These are phyloP conservation scores for Aspergillus ustus DNA, from an alignment of 2,329 filamentous ascomycete genomes.

Conservation along the genomic window DNA sequence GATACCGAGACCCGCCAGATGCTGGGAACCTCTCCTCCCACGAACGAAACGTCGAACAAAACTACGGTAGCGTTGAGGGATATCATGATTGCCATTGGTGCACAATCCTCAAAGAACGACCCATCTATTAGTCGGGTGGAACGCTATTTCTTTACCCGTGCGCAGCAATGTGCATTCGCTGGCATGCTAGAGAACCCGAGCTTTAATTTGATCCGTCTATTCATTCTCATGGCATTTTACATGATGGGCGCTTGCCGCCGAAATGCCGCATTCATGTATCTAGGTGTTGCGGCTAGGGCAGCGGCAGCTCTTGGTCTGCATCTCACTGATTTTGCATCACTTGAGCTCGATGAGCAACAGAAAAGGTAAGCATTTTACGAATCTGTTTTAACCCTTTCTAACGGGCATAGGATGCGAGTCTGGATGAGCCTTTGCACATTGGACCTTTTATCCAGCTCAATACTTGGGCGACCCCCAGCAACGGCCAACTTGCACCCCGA, in stretches of 20 bases:
- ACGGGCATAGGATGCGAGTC: conserved; percentile 41
- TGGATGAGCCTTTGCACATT: conserved; percentile 55
- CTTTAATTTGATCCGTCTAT: conserved; percentile 57
- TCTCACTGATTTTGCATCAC: conserved; percentile 40
- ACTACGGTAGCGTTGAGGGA: conserved; percentile 41
- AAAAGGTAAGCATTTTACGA: conserved; percentile 22
- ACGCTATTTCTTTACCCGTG: conserved; percentile 53
- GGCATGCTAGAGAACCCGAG: conserved; percentile 60
- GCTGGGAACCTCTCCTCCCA: conserved; percentile 16
- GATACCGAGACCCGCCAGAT: conserved; percentile 38
- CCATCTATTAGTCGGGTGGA: conserved; percentile 36
- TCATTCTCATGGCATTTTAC: conserved; percentile 63
- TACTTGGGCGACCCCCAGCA: conserved; percentile 51
- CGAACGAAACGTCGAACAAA: conserved; percentile 27
- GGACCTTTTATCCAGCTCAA: conserved; percentile 54
- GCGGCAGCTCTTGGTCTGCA: conserved; percentile 63
- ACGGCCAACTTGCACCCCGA: conserved; percentile 33
- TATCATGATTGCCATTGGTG: conserved; percentile 59
- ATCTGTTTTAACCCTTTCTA: neutral
- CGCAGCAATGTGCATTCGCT: conserved; percentile 54
- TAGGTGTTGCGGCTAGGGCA: conserved; percentile 63
- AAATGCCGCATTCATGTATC: conserved; percentile 67
- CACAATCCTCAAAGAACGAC: conserved; percentile 49
- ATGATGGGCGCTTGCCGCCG: conserved; percentile 63
- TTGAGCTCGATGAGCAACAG: conserved; percentile 22